Base-by-base conservation (phyloP, 176 grass and related monocot genomes). In the Metroxylon sagu region DNA sequence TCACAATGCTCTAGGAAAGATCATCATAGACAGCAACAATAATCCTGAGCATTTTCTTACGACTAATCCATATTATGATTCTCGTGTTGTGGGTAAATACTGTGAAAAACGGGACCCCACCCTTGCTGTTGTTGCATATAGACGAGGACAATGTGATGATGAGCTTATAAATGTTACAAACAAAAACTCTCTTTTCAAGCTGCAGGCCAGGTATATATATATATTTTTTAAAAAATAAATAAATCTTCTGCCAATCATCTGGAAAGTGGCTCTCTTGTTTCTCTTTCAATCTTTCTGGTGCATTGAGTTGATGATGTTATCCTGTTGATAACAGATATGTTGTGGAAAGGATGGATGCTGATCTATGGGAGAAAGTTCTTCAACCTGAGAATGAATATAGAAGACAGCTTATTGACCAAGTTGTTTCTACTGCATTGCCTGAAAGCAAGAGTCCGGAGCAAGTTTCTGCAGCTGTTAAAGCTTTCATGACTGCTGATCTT, bases 401-500 rank as follows among this genome's bases (percentile, higher is more conserved):
- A 82, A 96, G 92, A 57, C 92, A 91, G 31, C 78, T 96, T 28
- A 96, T 96, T 66, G 92, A 96, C 69, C 87, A 96, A 85, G 92
- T 96, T 75, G 92, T 96, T 82, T 90, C 87, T 30, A 96, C 92
- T 1, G 92, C 92, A 8, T 78, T 91, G 57, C 92, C 92, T 69
- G 92, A 96, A 66, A 87, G 86, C 87, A 96, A 88, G 83, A 96
- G 83, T 68, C 92, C 92, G 23, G 92, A 91, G 65, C 92, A 96
- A 91, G 87, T 96, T 12, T 96, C 92, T 79, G 92, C 92, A 71
- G 92, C 92, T 49, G 92, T 96, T 64, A 91, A 96, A 71, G 92
- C 92, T 77, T 96, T 96, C 75, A 96, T 96, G 92, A 90, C 87
- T 29, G 87, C 92, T 82, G 92, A 96, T 66, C 87, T 96, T 14